Evolutionary conservation across 2,329 filamentous ascomycete species (phyloP).

Genomic region (Aspergillus quadrilineatus): DNA sequence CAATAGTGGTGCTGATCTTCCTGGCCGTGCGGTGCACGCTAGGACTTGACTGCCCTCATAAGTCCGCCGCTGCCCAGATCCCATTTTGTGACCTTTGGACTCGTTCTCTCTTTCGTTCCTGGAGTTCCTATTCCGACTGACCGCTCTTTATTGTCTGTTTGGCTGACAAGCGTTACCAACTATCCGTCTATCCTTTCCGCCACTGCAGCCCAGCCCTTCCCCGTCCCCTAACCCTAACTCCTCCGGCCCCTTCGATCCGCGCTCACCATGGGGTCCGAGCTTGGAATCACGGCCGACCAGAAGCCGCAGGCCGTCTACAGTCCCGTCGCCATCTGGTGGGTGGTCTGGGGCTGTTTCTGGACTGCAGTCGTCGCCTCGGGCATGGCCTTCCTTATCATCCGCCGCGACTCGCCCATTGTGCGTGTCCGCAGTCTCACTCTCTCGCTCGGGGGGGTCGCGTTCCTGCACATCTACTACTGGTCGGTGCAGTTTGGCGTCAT

Average conservation of each 20-base stretch:
- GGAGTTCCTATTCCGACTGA: too few relatives aligned
- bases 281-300: slow-evolving; percentile 28
- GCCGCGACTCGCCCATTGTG: slow-evolving; percentile 36
- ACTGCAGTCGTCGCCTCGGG: slow-evolving; percentile 32
- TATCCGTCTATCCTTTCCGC: too few relatives aligned
- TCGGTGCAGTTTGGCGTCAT: slow-evolving; percentile 37
- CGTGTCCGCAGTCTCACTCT: slow-evolving; percentile 41
- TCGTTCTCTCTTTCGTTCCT: not conserved
- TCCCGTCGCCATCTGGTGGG: slow-evolving; percentile 32
- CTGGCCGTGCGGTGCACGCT: not conserved
- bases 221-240: slow-evolving; percentile 6
- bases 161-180: too few relatives aligned
- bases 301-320: slow-evolving; percentile 23
- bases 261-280: slow-evolving; percentile 31
- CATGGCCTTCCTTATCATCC: slow-evolving; percentile 33
- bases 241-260: slow-evolving; percentile 12
- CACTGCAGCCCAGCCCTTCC: not conserved
- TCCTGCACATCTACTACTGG: slow-evolving; percentile 42
- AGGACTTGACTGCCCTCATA: not conserved
- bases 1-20: not conserved
- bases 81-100: not conserved
- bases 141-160: not conserved
- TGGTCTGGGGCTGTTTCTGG: slow-evolving; percentile 31
- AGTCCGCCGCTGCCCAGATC: not conserved
- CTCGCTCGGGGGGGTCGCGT: slow-evolving; percentile 35